phyloP scores from a whole-genome alignment of 2,329 filamentous ascomycete genomes.

The Cordyceps pruinosa region DNA sequence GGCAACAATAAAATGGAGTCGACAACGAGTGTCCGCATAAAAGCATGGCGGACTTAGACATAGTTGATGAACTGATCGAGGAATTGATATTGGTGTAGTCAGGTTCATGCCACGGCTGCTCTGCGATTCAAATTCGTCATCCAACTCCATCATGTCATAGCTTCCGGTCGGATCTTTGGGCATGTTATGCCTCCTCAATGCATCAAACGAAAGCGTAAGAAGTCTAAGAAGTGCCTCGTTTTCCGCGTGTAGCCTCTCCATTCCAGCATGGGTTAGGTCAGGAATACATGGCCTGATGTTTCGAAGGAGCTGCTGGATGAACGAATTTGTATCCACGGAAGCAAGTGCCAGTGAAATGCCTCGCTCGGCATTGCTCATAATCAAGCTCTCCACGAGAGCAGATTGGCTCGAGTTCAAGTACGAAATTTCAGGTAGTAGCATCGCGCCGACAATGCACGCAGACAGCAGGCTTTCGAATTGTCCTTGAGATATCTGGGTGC shows the following conservation, averaged over 20 bases:
- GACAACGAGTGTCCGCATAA: constrained; percentile 38
- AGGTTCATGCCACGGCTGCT: constrained; percentile 38
- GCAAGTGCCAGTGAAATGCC: constrained; percentile 34
- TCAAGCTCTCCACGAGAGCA: constrained; percentile 37
- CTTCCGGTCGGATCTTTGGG: constrained; percentile 30
- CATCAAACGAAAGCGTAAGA: constrained; percentile 32
- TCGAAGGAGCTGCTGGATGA: constrained; percentile 41
- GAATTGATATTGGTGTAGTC: constrained; percentile 33
- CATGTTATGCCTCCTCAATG: constrained; percentile 24
- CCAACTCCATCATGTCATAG: constrained; percentile 58
- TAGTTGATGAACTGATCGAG: constrained; percentile 39
- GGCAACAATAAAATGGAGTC: constrained; percentile 38
- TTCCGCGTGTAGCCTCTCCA: constrained; percentile 32
- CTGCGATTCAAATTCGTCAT: constrained; percentile 58
- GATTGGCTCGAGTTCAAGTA: constrained; percentile 42
- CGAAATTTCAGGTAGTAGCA: constrained; percentile 42
- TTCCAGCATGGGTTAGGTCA: constrained; percentile 29
- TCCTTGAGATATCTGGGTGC: constrained; percentile 44
- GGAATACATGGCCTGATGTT: constrained; percentile 42
- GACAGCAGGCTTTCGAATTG: constrained; percentile 46
- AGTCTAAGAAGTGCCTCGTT: constrained; percentile 36
- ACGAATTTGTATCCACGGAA: constrained; percentile 38
- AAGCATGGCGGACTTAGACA: constrained; percentile 39
- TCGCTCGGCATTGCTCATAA: constrained; percentile 36
- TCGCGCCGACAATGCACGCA: constrained; percentile 38